These are phyloP conservation scores for Colletotrichum sidae DNA, from an alignment of 2,329 filamentous ascomycete species.

Conservation along the genomic window DNA sequence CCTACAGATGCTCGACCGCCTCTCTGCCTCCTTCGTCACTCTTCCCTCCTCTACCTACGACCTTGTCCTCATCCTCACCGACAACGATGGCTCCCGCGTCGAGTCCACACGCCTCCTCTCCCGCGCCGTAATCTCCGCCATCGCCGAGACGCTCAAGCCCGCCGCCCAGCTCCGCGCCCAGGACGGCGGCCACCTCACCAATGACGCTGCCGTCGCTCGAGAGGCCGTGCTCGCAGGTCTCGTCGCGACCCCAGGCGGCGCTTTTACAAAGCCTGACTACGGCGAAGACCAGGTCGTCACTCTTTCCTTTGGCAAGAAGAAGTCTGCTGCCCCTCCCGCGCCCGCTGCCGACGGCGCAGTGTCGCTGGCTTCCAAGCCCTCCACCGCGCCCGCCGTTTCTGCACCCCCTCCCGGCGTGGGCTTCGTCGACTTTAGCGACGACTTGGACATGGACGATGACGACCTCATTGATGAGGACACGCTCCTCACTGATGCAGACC, in stretches of 20 bases:
- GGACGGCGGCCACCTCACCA: conserved; percentile 68
- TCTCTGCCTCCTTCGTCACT: conserved; percentile 82
- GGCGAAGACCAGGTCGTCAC: conserved; percentile 68
- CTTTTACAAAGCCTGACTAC: conserved; percentile 78
- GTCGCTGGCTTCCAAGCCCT: conserved; percentile 49
- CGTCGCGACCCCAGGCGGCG: conserved; percentile 67
- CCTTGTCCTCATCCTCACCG: conserved; percentile 84
- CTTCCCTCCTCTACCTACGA: conserved; percentile 86
- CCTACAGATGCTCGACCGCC: conserved; percentile 96
- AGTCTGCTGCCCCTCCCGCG: conserved; percentile 43
- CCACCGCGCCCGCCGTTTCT: conserved; percentile 54
- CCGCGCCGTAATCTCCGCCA: conserved; percentile 73
- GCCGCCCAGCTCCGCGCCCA: conserved; percentile 77
- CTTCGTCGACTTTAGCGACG: conserved; percentile 74
- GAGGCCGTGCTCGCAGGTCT: conserved; percentile 89
- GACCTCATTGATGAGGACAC: conserved; percentile 93
- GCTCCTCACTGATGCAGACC: conserved; percentile 86
- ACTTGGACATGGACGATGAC: conserved; percentile 72
- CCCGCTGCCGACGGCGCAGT: conserved; percentile 44
- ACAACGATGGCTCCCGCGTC: conserved; percentile 72
- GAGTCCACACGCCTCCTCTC: conserved; percentile 78
- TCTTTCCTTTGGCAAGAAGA: conserved; percentile 54
- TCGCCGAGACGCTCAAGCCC: conserved; percentile 69
- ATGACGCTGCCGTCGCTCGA: conserved; percentile 65
- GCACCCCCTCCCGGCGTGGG: conserved; percentile 68